Base-by-base conservation (phyloP, 2,329 filamentous ascomycete species). In the Alternaria gansuensis region DNA sequence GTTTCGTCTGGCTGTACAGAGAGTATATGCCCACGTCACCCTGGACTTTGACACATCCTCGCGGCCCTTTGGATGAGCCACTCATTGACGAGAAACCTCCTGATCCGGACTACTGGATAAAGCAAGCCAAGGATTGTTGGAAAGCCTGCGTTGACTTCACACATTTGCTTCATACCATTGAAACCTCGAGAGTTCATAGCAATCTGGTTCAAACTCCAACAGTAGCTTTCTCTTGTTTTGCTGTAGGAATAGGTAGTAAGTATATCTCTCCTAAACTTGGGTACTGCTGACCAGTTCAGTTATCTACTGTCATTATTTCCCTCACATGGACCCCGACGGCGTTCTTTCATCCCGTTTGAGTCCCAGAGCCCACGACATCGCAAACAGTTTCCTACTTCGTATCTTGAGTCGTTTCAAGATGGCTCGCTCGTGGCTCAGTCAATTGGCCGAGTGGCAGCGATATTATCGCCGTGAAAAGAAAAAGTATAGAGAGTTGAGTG, bases 1-100 rank as follows among this genome's bases (percentile, higher is more conserved):
- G 87, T 70, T 82, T 84, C 55, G 87, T 92, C 62, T 86, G 90
- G 78, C 80, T 91, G 28, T 87, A 90, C 68, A 82, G 88, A 61
- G 88, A 90, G 71, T 90, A 88, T 61, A 82, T 90, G 26, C 87
- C 88, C 0, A 90, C 89, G 68, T 82, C 89, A 14, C 86, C 88
- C 2, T 79, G 89, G 43, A 78, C 79, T 17, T 81, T 79, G 63
- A 68, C 74, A 23, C 81, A 82, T 65, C 84, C 84, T 2, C 69
- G 80, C 43, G 85, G 85, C 2, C 88, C 88, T 0, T 74, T 90
- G 10, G 88, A 90, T 65, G 71, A 81, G 11, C 76, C 80, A 54
- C 77, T 78, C 40, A 72, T 63, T 5, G 26, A 34, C 3, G 58
- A 61, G 11, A 41, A 46, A 33, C 58, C 54, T 11, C 58, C 54